Evolutionary conservation across 225 moss, liverwort and hornwort species (phyloP), one percentile per base, ranked within the genome.

Genomic region (Sphagnum contortum): DNA sequence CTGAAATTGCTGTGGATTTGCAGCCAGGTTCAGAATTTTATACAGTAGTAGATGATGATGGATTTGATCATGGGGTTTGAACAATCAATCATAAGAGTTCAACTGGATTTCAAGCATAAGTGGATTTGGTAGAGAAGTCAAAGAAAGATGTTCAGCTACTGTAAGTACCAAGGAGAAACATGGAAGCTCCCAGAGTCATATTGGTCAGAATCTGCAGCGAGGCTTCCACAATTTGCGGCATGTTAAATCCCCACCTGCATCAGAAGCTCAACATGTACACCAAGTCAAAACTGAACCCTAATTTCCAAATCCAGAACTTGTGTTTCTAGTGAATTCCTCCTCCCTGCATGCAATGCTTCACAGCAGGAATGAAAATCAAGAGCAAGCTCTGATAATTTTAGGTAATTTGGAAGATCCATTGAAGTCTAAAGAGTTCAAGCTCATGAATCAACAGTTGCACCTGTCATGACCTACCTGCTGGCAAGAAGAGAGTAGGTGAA

Each of bases 401-500:
- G 29, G 29, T 29, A 29, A 29, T 29, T 29, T 29, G 29, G 29
- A 29, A 29, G 29, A 29, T 29, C 29, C 29, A 29, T 29, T 29
- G 29, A 29, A 29, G 29, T 29, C 29, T 29, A 29, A 29, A 29
- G 29, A 29, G 29, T 29, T 29, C 29, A 29, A 29, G 29, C 29
- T 29, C 29, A 29, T 29, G 29, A 29, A 29, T 29, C 29, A 29
- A 29, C 29, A 29, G 29, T 29, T 29, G 29, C 29, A 29, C 29
- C 29, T 29, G 29, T 29, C 29, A 29, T 29, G 29, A 46, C 50
- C 29, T 66, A 81, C 84, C 84, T 85, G 78, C 81, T 68, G 11
- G 76, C 78, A 50, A 81, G 69, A 5, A 85, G 78, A 11, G 81
- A 85, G 58, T 81, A 81, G 3, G 65, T 63, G 69, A 81, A 59